Evolutionary conservation across 495 filamentous ascomycete species (phyloP), one percentile per base, ranked within the genome.

Genomic region (Neohortaea acidophila): DNA sequence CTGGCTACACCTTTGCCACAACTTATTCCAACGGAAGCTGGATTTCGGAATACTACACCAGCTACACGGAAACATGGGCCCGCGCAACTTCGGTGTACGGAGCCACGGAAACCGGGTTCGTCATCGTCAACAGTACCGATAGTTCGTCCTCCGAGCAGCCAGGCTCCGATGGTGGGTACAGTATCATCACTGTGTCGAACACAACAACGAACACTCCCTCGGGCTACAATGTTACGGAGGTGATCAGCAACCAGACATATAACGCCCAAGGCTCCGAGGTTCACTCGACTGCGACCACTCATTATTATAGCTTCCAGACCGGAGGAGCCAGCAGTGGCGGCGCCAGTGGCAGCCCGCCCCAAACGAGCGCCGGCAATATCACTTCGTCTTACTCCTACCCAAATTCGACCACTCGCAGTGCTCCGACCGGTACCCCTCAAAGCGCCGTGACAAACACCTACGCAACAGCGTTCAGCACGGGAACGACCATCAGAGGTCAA

Each of bases 261-360:
- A 26, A 36, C 24, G 10, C 8, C 2, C 34, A 36, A 19, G 40
- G 40, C 29, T 29, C 33, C 21, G 13, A 39, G 34, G 14, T 43
- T 36, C 35, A 26, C n/a, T 43, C 45, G 1, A 35, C 39, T 21
- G 40, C 45, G 5, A 43, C 35, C 17, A 43, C 33, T 14, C 18
- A 4, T 19, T 22, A 36, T 11, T 9, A 7, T 6, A 22, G 10
- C 4, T n/a, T 24, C 2, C 28, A 21, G n/a, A 27, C 15, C 7
- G 7, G 7, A 19, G 37, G 37, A 3, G 23, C 13, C n/a, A 21
- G 18, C 22, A 27, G 13, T 31, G 31, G 37, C 15, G 31, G 37
- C 1, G 20, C 13, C 12, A n/a, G n/a, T n/a, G n/a, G n/a, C n/a
- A n/a, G n/a, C n/a, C n/a, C n/a, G n/a, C n/a, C n/a, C n/a, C n/a